These are phyloP conservation scores for Fusarium beomiforme DNA, from an alignment of 2,329 filamentous ascomycete species.

Conservation along the genomic window DNA sequence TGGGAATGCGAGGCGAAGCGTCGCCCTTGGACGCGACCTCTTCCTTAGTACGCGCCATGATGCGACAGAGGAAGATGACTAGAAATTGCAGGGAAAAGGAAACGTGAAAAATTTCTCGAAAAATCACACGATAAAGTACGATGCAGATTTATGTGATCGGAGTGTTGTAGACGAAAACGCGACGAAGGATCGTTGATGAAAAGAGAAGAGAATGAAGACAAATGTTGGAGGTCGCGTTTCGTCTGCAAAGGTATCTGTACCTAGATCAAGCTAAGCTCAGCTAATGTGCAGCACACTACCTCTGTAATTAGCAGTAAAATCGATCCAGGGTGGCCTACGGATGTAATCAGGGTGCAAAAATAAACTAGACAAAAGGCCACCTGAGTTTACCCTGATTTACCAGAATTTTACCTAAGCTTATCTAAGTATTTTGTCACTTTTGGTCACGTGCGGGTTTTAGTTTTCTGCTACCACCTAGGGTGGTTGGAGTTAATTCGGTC, in stretches of 20 bases:
- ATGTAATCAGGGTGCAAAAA: no score
- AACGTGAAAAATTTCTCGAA: conserved; percentile 14
- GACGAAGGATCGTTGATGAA: conserved; percentile 7
- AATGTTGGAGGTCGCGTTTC: conserved; percentile 18
- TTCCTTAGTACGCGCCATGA: conserved; percentile 49
- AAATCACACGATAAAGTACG: conserved; percentile 12
- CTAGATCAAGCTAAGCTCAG: background rate
- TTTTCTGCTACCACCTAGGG: no score
- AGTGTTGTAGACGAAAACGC: background rate
- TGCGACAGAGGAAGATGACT: background rate
- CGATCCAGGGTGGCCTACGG: no score
- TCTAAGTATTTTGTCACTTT: no score
- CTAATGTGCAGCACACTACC: background rate
- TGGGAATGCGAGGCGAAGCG: conserved; percentile 37
- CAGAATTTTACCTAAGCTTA: no score
- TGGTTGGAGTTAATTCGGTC: conserved; percentile 28
- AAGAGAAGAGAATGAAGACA: conserved; percentile 3
- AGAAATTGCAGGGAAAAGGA: background rate
- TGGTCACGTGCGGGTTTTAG: no score
- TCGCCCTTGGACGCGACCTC: conserved; percentile 37
- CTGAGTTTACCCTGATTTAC: no score
- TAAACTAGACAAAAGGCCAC: no score
- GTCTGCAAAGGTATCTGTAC: background rate
- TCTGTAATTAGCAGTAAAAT: background rate
- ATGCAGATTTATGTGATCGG: background rate